A percentile compares a stretch with the other conserved stretches of the same genome.
Conservation (phyloP, 352 stramenopile species). For the Phytophthora tubulina region DNA sequence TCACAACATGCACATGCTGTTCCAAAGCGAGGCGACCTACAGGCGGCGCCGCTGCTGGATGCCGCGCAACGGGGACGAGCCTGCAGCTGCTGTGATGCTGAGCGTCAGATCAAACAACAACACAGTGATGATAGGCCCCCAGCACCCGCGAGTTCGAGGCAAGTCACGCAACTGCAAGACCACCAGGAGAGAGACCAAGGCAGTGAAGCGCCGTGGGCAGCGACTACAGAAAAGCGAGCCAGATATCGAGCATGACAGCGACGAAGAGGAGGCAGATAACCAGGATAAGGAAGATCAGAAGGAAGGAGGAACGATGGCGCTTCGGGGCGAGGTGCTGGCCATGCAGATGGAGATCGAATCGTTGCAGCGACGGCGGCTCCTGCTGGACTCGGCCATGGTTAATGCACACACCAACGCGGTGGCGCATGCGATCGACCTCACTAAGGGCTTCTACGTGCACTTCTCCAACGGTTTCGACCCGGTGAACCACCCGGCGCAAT, state of each 20-base stretch:
- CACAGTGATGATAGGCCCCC: not conserved
- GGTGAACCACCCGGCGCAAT: slow-evolving; percentile 23
- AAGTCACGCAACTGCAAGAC: slow-evolving; percentile 32
- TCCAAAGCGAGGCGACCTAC: slow-evolving; percentile 34
- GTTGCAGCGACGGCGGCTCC: slow-evolving; percentile 46
- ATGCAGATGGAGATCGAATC: slow-evolving; percentile 48
- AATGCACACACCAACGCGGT: slow-evolving; percentile 44
- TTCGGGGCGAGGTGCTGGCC: slow-evolving; percentile 36
- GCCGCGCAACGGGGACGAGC: slow-evolving; percentile 15
- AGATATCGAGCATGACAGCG: slow-evolving; percentile 9
- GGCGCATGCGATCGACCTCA: slow-evolving; percentile 44
- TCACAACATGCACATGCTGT: slow-evolving; percentile 41
- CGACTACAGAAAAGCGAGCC: slow-evolving; percentile 2
- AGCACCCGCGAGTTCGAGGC: slow-evolving; percentile 6
- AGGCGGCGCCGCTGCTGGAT: slow-evolving; percentile 28
- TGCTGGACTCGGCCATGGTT: slow-evolving; percentile 49
- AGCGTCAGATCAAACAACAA: not conserved
- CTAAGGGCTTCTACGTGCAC: slow-evolving; percentile 53
- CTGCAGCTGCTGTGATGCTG: not conserved
- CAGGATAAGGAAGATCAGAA: slow-evolving; percentile 7
- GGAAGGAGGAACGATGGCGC: not conserved
- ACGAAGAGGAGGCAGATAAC: slow-evolving; percentile 8
- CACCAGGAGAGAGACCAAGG: not conserved
- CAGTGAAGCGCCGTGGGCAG: not conserved
- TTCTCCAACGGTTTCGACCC: slow-evolving; percentile 56